Evolutionary conservation across 345 rosid species (phyloP), one percentile per base, ranked within the genome.

Genomic region (Salix brachista): DNA sequence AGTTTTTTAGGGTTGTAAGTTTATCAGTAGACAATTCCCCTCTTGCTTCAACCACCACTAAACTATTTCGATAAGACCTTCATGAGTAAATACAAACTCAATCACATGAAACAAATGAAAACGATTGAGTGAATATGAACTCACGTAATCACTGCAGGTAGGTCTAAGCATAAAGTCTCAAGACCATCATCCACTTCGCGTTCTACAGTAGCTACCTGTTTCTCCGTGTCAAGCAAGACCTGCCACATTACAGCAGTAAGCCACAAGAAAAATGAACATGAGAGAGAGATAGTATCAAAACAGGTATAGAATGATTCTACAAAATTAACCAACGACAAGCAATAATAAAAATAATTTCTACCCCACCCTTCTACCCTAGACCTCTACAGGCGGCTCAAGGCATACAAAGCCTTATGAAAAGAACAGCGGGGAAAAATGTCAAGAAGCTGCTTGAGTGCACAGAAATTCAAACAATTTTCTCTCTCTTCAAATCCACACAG

Each of bases 111-210:
- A 46, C n/a, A 73, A n/a, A 1, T 11, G 25, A 32, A 67, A 42
- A 54, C 41, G 26, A 71, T 72, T 41, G 16, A 69, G 70, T 12
- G n/a, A 69, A 76, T 2, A 5, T 6, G 42, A 34, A 80, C 90
- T 85, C 83, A 91, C 93, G 98, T 92, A 65, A 93, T 91, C 37
- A 95, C 94, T 13, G 97, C 99, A 2, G 98, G 99, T 70, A 95
- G 86, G 66, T 89, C 90, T 80, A 93, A 72, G 78, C 83, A 85
- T 67, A 96, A 72, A 1, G 94, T 93, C 84, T 93, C 99, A 42
- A 93, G 92, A 77, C 98, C 98, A 83, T 91, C 97, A 77, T 96
- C 99, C 21, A 93, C 99, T 88, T 96, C 99, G 86, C 98, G 85
- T 69, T 92, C 99, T 32, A 92, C 97, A 0, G 86, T 93, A 32